Evolutionary conservation across 1,139 yeast species (phyloP), one percentile per base, ranked within the genome.

Genomic region (Blastobotrys ciferrii): DNA sequence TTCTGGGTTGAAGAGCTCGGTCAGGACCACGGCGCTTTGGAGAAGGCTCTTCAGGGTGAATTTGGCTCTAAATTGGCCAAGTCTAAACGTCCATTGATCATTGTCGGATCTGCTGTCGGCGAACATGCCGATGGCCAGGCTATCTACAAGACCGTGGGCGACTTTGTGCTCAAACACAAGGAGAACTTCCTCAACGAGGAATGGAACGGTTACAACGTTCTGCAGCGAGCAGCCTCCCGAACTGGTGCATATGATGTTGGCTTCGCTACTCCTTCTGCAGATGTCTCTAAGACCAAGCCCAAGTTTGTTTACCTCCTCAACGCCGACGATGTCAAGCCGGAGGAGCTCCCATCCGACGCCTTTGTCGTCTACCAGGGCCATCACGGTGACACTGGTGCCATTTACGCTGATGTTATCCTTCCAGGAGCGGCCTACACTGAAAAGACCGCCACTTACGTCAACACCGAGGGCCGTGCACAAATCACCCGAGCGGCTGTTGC

Each of bases 371-470:
- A 87, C 72, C 91, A 87, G 72, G 96, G 96, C 49, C 96, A 87
- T 69, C 95, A 87, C 69, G 96, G 96, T 72, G 96, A 87, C 60
- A 68, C 79, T 35, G 96, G 96, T 60, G 96, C 96, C 30, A 84
- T 92, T 15, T 78, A 81, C 60, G 96, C 96, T 43, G 95, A 87
- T 66, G 95, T 87, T 40, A 79, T 87, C 53, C 77, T 87, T 58
- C 96, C 96, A 49, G 92, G 92, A 48, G 77, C 92, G 35, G 95
- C 96, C 40, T 87, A 84, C 77, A 87, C 96, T 39, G 96, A 87
- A 68, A 87, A 87, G 72, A 72, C 84, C 31, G 92, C 86, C 53
- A 87, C 95, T n/a, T 87, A 80, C 68, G 91, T 87, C 54, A 87
- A 87, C 71, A 87, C 95, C 42, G 96, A 87, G 71, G 96, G 96